Conservation (phyloP, 2,329 filamentous ascomycete genomes). For the Penicillium sp. region DNA sequence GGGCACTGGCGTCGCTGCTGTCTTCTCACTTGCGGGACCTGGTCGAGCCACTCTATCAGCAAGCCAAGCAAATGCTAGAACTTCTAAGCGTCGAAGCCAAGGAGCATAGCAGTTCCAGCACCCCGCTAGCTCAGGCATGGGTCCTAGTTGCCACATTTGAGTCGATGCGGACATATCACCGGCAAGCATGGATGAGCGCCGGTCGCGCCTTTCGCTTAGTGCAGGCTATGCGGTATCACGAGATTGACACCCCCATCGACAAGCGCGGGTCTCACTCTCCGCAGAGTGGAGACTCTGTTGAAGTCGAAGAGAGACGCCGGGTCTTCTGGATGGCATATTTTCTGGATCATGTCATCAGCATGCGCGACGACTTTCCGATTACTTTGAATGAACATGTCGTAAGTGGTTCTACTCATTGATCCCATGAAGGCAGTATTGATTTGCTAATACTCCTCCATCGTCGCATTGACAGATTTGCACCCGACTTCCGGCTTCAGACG, state of each 20-base stretch:
- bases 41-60: slow-evolving; percentile 13
- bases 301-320: slow-evolving; percentile 36
- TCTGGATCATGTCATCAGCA: slow-evolving; percentile 37
- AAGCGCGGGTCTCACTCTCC: background rate
- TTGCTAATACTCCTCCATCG: background rate
- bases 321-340: slow-evolving; percentile 44
- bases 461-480: slow-evolving; percentile 31
- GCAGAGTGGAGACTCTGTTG: slow-evolving; percentile 18
- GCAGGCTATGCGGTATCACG: slow-evolving; percentile 34
- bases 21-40: slow-evolving; percentile 14
- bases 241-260: slow-evolving; percentile 29
- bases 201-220: slow-evolving; percentile 38
- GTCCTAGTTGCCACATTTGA: slow-evolving; percentile 17
- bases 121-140: slow-evolving; percentile 18
- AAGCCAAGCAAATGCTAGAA: slow-evolving; percentile 18
- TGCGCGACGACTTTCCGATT: slow-evolving; percentile 33
- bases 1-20: slow-evolving; percentile 41
- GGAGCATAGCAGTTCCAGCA: background rate
- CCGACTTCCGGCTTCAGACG: slow-evolving; percentile 35
- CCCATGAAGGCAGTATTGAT: too few species aligned
- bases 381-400: slow-evolving; percentile 35
- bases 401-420: background rate
- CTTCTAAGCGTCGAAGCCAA: slow-evolving; percentile 1
- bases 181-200: slow-evolving; percentile 36
- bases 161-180: slow-evolving; percentile 28